Base-by-base conservation (phyloP, 495 filamentous ascomycete species). In the Penicillium atrosanguineum region DNA sequence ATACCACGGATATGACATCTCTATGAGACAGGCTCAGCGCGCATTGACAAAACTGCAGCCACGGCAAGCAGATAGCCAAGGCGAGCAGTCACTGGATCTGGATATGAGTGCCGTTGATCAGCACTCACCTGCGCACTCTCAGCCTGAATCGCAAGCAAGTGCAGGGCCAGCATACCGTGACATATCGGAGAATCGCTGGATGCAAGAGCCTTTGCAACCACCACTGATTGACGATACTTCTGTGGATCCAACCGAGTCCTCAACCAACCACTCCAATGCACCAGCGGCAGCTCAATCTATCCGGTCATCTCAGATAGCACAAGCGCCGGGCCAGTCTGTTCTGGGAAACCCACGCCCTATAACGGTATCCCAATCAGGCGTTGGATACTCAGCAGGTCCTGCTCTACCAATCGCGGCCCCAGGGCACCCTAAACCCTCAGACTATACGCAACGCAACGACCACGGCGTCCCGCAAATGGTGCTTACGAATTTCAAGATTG, bases 1-100 rank as follows among this genome's bases (percentile, higher is more conserved):
- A 18, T 75, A 73, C 53, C 72, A 77, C 55, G 74, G 71, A 45
- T 74, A 77, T 55, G 71, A 77, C 23, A 77, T 77, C 21, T 73
- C 72, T 2, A 72, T 72, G 62, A 63, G 71, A 62, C 74, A 77
- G 52, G 74, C 74, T 16, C 74, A 77, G 52, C 68, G 72, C 25
- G 72, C 74, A 38, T 66, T 77, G 29, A 74, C 70, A 14, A 68
- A 67, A 48, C 39, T 77, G 19, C 72, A 77, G 42, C 69, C 72
- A 21, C 63, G 62, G 42, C 62, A 64, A 20, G 45, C 56, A 8
- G 56, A 59, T 18, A 58, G 55, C 39, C 56, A 68, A 43, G 60
- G 54, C 41, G 69, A 71, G 5, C 44, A 49, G 15, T 12, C 21
- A 23, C 29, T 57, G 34, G 55, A 54, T 43, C n/a, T 63, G 26